Evolutionary conservation across 768 basidiomycete genomes (phyloP).

Genomic region (Boletus sensibilis): DNA sequence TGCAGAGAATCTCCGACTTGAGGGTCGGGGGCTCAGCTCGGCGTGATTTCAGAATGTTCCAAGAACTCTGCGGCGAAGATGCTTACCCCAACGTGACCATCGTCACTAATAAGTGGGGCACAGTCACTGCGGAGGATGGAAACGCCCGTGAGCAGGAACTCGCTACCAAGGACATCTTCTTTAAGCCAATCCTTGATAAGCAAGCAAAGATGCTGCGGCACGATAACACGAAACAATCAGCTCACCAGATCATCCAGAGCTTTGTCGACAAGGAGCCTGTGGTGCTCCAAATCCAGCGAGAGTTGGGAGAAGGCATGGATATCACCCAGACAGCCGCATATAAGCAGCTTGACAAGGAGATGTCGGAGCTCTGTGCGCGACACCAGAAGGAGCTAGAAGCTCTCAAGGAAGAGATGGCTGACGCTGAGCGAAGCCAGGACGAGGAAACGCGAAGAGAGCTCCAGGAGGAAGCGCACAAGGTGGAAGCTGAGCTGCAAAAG

Average conservation of each 20-base stretch:
- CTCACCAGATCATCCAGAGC: conserved; percentile 43
- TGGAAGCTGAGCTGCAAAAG: conserved; percentile 30
- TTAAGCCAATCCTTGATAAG: conserved; percentile 48
- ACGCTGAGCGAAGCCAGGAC: conserved; percentile 43
- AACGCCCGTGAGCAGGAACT: conserved; percentile 47
- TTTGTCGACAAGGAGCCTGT: conserved; percentile 42
- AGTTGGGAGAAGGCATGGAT: conserved; percentile 47
- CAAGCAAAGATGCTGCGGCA: conserved; percentile 46
- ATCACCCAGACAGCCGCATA: conserved; percentile 56
- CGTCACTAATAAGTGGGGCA: conserved; percentile 54
- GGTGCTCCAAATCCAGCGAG: conserved; percentile 52
- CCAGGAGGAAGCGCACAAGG: conserved; percentile 37
- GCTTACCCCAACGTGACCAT: conserved; percentile 51
- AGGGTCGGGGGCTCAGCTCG: conserved; percentile 48
- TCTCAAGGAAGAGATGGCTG: conserved; percentile 47
- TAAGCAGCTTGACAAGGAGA: conserved; percentile 48
- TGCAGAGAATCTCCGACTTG: conserved; percentile 52
- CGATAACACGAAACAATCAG: conserved; percentile 41
- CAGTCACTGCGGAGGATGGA: conserved; percentile 37
- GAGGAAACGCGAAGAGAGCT: conserved; percentile 48
- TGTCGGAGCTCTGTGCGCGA: conserved; percentile 44
- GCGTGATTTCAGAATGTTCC: conserved; percentile 51
- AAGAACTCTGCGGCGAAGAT: conserved; percentile 51
- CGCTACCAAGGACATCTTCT: conserved; percentile 40
- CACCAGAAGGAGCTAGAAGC: conserved; percentile 47